Evolutionary conservation across 768 basidiomycete species (phyloP), one percentile per base, ranked within the genome.

Genomic region (Agaricus blazei): DNA sequence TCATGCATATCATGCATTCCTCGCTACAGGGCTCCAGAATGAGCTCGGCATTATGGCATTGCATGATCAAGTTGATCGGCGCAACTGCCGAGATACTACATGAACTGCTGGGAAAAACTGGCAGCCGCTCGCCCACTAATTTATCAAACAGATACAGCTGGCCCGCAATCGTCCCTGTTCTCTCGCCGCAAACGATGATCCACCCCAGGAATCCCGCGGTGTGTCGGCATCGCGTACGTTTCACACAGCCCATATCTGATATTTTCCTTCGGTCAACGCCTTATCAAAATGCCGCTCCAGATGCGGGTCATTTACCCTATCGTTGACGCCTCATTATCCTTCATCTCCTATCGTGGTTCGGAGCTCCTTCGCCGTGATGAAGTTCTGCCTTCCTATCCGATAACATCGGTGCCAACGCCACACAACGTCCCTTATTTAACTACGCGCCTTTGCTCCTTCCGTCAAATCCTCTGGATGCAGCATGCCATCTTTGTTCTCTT

Each of bases 121-220:
- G 2, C 19, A 42, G 9, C 11, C 24, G 34, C 15, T 31, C 52
- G 45, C 36, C 40, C 42, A 34, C 12, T 29, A 44, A 31, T 19
- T 31, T 45, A 44, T 23, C 37, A 31, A 36, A 29, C 41, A 29
- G 19, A 9, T 31, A n/a, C 43, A 36, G 26, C 36, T 27, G 23
- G 14, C 28, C 34, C 36, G 37, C 9, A 15, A 15, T 12, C 28
- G 9, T n/a, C 28, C 19, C 7, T 29, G 3, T 29, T 9, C 3
- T 14, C 27, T 38, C 42, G 23, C 26, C 40, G 27, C 46, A 40
- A 34, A 8, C 11, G 7, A 48, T 34, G 47, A 55, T 55, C 48
- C 42, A 34, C 54, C 54, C 42, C 19, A 19, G 48, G 40, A 47
- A 55, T 55, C 47, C 54, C 54, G 54, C 54, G 54, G 37, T 55